Percentiles rank a stretch among this genome's conserved stretches.
Evolutionary conservation across 805 yeast genomes (phyloP).

Genomic region (Metschnikowia matae): DNA sequence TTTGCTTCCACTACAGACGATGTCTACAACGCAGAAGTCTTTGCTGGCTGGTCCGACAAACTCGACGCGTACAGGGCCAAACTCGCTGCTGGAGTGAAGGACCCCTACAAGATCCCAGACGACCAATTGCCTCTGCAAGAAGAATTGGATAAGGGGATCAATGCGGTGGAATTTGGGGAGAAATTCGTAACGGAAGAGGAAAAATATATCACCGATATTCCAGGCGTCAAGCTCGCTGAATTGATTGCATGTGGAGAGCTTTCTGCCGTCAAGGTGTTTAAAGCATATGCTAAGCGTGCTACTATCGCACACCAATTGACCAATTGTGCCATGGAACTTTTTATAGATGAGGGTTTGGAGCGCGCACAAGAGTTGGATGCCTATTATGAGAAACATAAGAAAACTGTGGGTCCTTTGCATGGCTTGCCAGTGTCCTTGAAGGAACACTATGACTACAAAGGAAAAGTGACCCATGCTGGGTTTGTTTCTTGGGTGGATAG

Average conservation of each 20-base stretch:
- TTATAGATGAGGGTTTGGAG: constrained; percentile 18
- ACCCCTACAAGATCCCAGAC: constrained; percentile 13
- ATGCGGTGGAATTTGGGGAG: constrained; percentile 12
- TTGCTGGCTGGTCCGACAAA: constrained; percentile 27
- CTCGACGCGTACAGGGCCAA: constrained; percentile 26
- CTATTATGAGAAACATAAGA: constrained; percentile 9
- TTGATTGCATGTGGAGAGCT: constrained; percentile 13
- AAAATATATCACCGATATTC: constrained; percentile 9
- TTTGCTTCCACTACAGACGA: constrained; percentile 5
- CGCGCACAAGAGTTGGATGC: constrained; percentile 17
- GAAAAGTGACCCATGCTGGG: constrained; percentile 14
- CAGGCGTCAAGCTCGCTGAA: constrained; percentile 14
- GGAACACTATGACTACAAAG: constrained; percentile 16
- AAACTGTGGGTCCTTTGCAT: constrained; percentile 16
- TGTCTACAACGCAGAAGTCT: constrained; percentile 9
- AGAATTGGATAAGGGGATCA: constrained; percentile 15
- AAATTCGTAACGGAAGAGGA: constrained; percentile 11
- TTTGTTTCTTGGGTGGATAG: constrained; percentile 16
- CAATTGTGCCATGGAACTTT: constrained; percentile 20
- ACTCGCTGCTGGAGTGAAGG: constrained; percentile 20
- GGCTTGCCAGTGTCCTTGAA: constrained; percentile 19
- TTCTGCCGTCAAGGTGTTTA: constrained; percentile 13
- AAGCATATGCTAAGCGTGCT: constrained; percentile 18
- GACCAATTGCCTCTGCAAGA: constrained; percentile 12
- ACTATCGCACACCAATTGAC: constrained; percentile 19